Base-by-base conservation (phyloP, 257 asterid genomes). In the Agastache rugosa region DNA sequence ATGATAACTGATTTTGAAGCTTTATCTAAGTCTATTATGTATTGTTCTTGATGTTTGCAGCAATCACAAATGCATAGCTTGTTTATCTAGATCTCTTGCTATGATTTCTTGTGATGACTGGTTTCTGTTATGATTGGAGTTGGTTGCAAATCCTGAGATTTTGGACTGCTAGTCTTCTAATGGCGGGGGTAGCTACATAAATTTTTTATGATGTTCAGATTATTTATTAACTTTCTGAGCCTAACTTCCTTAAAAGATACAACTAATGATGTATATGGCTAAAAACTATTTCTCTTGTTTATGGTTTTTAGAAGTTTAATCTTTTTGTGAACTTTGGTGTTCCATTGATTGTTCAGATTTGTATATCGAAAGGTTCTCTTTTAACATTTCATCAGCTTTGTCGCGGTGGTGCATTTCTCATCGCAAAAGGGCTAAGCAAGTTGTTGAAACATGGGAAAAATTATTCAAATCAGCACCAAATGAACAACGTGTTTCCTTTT, bases 361-460 rank as follows among this genome's bases (percentile, higher is more conserved):
- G 37, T 31, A 62, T 23, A 4, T 74, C 56, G 63, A 56, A 23
- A 66, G 15, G 72, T 80, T 84, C 71, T 77, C 79, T 50, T 78
- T 90, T 86, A 85, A 89, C 93, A 69, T 66, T 41, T 53, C 27
- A 78, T 80, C 83, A 95, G 99, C 96, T 70, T 83, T 92, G 78
- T 95, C 99, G n/a, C 84, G 83, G 37, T 92, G 96, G 99, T 95
- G 99, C 76, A 72, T 89, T 76, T 77, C 89, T 50, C 83, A 87
- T 81, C 93, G 98, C 72, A 92, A 84, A 83, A 95, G 73, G 90
- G 97, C 97, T 69, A 92, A 87, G 87, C 93, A 83, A 82, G 89
- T 90, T 31, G 98, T 95, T 81, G 98, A 92, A 80, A 89, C 90
- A 72, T 95, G 99, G 99, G 96, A 90, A 34, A 87, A 82, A 23